Conservation (phyloP, 192 early-diverging fungal species). For the Backusella psychrophila region DNA sequence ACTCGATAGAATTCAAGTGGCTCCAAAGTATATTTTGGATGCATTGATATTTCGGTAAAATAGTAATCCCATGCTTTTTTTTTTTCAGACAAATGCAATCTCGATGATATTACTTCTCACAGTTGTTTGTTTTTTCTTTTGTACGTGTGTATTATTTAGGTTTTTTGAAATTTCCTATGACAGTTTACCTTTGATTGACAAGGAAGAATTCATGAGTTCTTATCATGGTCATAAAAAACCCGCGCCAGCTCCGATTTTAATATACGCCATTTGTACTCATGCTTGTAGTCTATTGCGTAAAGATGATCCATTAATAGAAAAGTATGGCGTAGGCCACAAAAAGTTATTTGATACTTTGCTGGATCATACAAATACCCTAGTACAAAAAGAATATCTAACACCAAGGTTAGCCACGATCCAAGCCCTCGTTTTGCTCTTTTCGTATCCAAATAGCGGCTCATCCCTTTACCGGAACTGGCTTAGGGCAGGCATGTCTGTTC, state of each 20-base stretch:
- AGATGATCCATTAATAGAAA: slow-evolving; percentile 13
- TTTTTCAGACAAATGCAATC: neutral
- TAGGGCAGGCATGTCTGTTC: slow-evolving; percentile 49
- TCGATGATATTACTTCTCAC: neutral
- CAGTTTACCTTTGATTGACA: slow-evolving; percentile 25
- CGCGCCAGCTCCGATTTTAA: slow-evolving; percentile 11
- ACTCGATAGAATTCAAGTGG: neutral
- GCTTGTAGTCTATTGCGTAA: slow-evolving; percentile 8
- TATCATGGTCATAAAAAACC: slow-evolving; percentile 5
- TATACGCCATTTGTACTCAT: slow-evolving; percentile 20
- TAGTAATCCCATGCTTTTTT: neutral
- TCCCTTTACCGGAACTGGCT: slow-evolving; percentile 28
- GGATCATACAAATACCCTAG: slow-evolving; percentile 13
- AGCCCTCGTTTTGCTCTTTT: slow-evolving; percentile 60
- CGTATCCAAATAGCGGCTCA: slow-evolving; percentile 36
- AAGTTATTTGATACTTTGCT: slow-evolving; percentile 13
- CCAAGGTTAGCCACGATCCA: slow-evolving; percentile 55
- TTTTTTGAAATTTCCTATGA: slow-evolving; percentile 21
- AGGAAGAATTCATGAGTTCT: slow-evolving; percentile 12
- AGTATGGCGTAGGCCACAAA: neutral
- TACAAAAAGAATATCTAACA: slow-evolving; percentile 60
- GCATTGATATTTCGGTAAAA: slow-evolving; percentile 4
- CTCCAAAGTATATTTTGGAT: neutral
- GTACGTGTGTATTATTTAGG: neutral
- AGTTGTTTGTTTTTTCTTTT: neutral